A percentile compares a stretch with the other conserved stretches of the same genome.
phyloP scores from a whole-genome alignment of 345 rosid species.

The Noccaea bulbosa region DNA sequence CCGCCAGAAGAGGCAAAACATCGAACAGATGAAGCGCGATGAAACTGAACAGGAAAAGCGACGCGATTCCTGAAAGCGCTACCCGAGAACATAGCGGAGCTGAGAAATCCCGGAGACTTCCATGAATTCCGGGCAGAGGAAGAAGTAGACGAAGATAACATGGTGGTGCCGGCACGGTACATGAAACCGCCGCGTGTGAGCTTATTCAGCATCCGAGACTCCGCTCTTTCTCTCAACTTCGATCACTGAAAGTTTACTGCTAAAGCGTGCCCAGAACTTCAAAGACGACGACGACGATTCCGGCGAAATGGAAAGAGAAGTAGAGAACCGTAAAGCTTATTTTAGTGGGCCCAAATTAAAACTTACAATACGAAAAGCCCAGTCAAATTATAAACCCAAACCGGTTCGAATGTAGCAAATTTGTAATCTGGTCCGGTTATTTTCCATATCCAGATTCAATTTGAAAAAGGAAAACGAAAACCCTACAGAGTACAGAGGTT shows the following conservation, averaged over 20 bases:
- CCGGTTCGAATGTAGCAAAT: not conserved
- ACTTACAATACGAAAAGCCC: slow-evolving; percentile 23
- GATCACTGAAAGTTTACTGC: slow-evolving; percentile 18
- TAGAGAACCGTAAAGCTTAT: not conserved
- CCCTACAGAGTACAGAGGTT: slow-evolving; percentile 25
- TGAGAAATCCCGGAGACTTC: slow-evolving; percentile 33
- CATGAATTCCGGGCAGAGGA: no score
- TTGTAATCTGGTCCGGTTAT: slow-evolving; percentile 11
- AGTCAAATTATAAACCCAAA: not conserved
- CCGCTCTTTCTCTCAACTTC: not conserved
- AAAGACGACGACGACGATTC: no score
- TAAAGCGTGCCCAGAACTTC: slow-evolving; percentile 12
- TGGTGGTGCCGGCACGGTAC: slow-evolving; percentile 38
- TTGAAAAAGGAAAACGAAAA: slow-evolving; percentile 33
- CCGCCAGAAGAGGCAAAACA: slow-evolving; percentile 55
- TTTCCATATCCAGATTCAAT: not conserved
- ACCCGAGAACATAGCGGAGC: slow-evolving; percentile 33
- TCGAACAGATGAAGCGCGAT: slow-evolving; percentile 47
- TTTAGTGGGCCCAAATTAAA: slow-evolving; percentile 23
- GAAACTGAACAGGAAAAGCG: slow-evolving; percentile 33
- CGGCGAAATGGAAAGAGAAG: not conserved
- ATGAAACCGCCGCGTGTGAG: slow-evolving; percentile 37
- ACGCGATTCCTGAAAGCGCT: slow-evolving; percentile 44
- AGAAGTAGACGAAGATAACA: slow-evolving; percentile 40
- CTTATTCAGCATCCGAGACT: slow-evolving; percentile 40